Evolutionary conservation across 176 grass and related monocot genomes (phyloP), one percentile per base, ranked within the genome.

Genomic region (Echinochloa phyllopogon): DNA sequence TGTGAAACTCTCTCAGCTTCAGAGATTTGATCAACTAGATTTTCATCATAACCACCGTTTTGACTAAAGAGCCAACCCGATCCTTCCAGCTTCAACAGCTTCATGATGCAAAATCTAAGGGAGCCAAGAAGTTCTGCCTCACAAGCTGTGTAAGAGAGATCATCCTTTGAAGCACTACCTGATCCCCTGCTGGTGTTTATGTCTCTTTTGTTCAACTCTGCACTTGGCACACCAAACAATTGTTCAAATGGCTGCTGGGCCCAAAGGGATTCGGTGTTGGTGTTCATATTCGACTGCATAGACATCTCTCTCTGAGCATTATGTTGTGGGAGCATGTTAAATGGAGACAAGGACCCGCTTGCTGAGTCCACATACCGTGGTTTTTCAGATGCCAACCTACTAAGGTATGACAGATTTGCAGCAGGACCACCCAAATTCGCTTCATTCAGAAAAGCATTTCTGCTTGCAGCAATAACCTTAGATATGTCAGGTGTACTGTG

Each of bases 401-500:
- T 72, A 47, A 85, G 10, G 77, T 88, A 88, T 6, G 89, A 50
- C 23, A 57, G 57, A 50, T 77, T 69, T 57, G 65, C 87, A 78
- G 86, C 73, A 72, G 76, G 42, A 79, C 83, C 42, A 70, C 83
- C 83, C 65, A 75, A 86, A 44, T 89, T 88, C 20, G 55, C 57
- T 47, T 90, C 83, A 15, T 89, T 88, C 69, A 88, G 82, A 36
- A 87, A 24, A 33, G 70, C 36, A 73, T 65, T 86, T 59, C 88
- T 93, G 57, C 39, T 85, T 56, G 90, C 86, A 65, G 92, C 85
- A 90, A 97, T 89, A 24, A 92, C 50, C 6, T 80, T 86, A 84
- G 92, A 97, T 81, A 94, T 88, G 49, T 94, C 86, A 43, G 92
- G 89, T 84, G 92, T 94, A 75, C 87, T 90, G 76, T 90, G 85